Conservation (phyloP, 2,329 filamentous ascomycete species). For the Claviceps africana region DNA sequence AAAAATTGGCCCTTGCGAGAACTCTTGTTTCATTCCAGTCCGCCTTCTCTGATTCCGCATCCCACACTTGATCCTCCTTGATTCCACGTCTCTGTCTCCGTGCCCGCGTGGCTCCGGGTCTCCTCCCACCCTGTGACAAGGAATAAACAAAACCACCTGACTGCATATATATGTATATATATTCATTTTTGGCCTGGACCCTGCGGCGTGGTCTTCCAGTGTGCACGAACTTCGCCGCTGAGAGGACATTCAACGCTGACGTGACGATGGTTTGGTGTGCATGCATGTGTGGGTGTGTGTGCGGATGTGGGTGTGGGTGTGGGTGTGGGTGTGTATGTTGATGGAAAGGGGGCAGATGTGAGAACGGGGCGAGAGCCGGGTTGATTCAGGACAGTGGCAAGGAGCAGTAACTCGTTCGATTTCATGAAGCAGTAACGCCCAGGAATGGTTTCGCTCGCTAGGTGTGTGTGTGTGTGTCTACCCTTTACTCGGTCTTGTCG, state of each 20-base stretch:
- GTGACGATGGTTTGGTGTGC: slow-evolving; percentile 4
- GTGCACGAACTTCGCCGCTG: slow-evolving; percentile 5
- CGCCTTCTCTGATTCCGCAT: slow-evolving; percentile 3
- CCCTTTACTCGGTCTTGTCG: slow-evolving; percentile 4
- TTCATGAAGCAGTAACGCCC: neutral
- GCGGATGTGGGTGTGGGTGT: too few species aligned
- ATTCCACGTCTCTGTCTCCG: slow-evolving; percentile 1
- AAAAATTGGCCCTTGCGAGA: slow-evolving; percentile 3
- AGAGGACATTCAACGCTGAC: slow-evolving; percentile 9
- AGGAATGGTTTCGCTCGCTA: neutral
- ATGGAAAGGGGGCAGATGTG: neutral
- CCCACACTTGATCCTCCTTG: slow-evolving; percentile 1
- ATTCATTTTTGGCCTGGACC: neutral
- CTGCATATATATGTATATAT: too few species aligned
- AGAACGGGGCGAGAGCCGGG: neutral
- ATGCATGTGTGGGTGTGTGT: too few species aligned
- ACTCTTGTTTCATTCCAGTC: slow-evolving; percentile 3
- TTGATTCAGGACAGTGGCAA: slow-evolving; percentile 5
- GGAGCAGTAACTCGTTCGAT: slow-evolving; percentile 3
- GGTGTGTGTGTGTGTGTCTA: too few species aligned
- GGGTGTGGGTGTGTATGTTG: neutral
- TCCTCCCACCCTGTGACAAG: neutral
- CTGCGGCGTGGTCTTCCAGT: neutral
- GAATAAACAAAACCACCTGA: neutral
- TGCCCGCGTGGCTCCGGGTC: neutral